Base-by-base conservation (phyloP, 2,329 filamentous ascomycete species). In the Ceratocystis huliohia region DNA sequence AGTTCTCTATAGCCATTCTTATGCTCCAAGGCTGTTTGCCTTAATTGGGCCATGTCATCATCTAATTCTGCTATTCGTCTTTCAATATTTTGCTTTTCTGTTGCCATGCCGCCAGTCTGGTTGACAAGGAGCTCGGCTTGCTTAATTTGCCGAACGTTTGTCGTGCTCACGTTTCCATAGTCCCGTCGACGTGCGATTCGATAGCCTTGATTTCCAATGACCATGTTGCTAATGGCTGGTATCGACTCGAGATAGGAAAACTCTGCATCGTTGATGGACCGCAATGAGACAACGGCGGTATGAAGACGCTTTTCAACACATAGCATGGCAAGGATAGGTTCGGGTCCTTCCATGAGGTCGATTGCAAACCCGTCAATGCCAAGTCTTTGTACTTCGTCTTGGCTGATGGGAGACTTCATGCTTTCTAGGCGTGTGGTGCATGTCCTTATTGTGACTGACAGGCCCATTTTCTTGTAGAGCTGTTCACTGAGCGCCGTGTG, bases 261-360 rank as follows among this genome's bases (percentile, higher is more conserved):
- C 70, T 91, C 85, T 48, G 82, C 79, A 41, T 89, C 82, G 1
- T 75, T 82, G 44, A 92, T 84, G 8, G 89, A 84, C 4, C 74
- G 74, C 15, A 85, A 77, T 17, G 83, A 79, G 57, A 93, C 81
- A 0, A 84, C 90, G 5, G 87, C 86, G 30, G 79, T 77, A 71
- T 96, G 85, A 5, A 96, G 75, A 65, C 78, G 81, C 67, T 82
- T 84, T 70, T 89, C 87, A 13, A 85, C 82, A 74, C 91, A 96
- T 25, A 99, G 82, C 88, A 96, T 94, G 5, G 90, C 88, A 44
- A 97, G 77, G 1, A 99, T 89, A 1, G 89, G 82, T 1, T 87
- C 85, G 0, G 95, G 95, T 0, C 93, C 94, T 44, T 86, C 81
- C 5, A 99, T 73, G 67, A 83, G 89, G 72, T 97, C 88, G 30